Conservation (phyloP, 164 flowering plant species). For the grape (Vitis vinifera) region ASM3070453v1 NC_081811.1:3416001-3416500, state of each 20-base stretch:
- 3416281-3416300: slow-evolving; percentile 58
- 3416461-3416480: slow-evolving; percentile 70
- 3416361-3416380: slow-evolving; percentile 66
- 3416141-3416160: slow-evolving; percentile 89
- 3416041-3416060: slow-evolving; percentile 84
- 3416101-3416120: slow-evolving; percentile 85
- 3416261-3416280: slow-evolving; percentile 61
- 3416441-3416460: slow-evolving; percentile 97
- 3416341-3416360: slow-evolving; percentile 62
- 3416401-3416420: slow-evolving; percentile 92
- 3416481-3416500: slow-evolving; percentile 63
- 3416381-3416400: slow-evolving; percentile 72
- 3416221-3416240: slow-evolving; percentile 83
- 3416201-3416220: slow-evolving; percentile 87
- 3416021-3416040: slow-evolving; percentile 72
- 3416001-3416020: slow-evolving; percentile 63
- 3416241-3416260: slow-evolving; percentile 62
- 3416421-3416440: slow-evolving; percentile 85
- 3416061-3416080: slow-evolving; percentile 82
- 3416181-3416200: slow-evolving; percentile 94
- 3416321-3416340: slow-evolving; percentile 52
- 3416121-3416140: slow-evolving; percentile 81
- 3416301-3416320: slow-evolving; percentile 39
- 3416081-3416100: slow-evolving; percentile 73
- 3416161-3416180: slow-evolving; percentile 98